Evolutionary conservation across 768 basidiomycete species (phyloP).

Genomic region (Lepiota venenata): DNA sequence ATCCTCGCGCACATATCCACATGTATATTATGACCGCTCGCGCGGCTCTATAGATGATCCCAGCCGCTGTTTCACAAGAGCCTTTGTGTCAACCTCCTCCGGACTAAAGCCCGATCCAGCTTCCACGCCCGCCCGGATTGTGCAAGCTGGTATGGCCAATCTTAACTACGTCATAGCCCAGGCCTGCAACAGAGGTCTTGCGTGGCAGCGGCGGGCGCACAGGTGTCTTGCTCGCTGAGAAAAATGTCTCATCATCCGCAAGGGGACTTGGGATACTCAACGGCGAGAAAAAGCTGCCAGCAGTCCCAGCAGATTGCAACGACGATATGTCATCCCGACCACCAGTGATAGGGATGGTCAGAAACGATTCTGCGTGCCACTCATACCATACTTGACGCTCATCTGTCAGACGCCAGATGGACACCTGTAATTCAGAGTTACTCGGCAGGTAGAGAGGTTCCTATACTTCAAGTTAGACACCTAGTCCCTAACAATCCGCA

Average conservation of each 20-base stretch:
- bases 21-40: too few species aligned
- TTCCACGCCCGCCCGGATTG: slow-evolving; percentile 86
- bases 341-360: slow-evolving; percentile 51
- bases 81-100: background rate
- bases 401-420: slow-evolving; percentile 92
- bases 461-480: slow-evolving; percentile 34
- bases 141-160: slow-evolving; percentile 94
- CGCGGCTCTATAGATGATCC: too few species aligned
- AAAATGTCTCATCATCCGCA: slow-evolving; percentile 52
- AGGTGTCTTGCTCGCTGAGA: slow-evolving; percentile 14
- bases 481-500: background rate
- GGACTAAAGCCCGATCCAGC: slow-evolving; percentile 81
- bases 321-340: slow-evolving; percentile 25
- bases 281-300: slow-evolving; percentile 18
- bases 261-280: slow-evolving; percentile 58
- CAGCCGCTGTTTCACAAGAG: slow-evolving; percentile 6
- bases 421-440: slow-evolving; percentile 88
- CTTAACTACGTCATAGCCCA: slow-evolving; percentile 59
- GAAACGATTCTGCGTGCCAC: slow-evolving; percentile 94
- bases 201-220: background rate
- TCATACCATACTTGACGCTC: slow-evolving; percentile 96
- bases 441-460: slow-evolving; percentile 93
- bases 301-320: slow-evolving; percentile 14
- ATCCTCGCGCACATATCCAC: too few species aligned
- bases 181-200: background rate